phyloP scores from a whole-genome alignment of 768 basidiomycete species.

The Kwoniella heveanensis region DNA sequence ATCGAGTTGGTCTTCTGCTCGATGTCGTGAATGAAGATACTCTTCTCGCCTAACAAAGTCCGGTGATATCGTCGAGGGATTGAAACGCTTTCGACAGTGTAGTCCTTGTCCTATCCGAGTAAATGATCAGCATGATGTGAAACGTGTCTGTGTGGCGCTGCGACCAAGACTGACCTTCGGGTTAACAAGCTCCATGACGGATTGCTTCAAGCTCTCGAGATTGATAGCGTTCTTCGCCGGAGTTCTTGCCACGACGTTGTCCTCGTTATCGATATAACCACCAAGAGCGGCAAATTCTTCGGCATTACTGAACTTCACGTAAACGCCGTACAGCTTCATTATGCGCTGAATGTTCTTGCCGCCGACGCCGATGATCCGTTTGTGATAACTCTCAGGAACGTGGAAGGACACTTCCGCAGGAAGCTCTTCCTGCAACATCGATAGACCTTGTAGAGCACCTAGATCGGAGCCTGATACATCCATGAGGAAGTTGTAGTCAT shows the following conservation, averaged over 20 bases:
- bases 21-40: constrained; percentile 95
- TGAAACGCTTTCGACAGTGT: constrained; percentile 85
- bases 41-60: constrained; percentile 90
- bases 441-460: constrained; percentile 83
- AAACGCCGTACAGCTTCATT: constrained; percentile 99
- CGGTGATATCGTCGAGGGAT: constrained; percentile 95
- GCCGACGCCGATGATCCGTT: constrained; percentile 97
- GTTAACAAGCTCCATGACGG: constrained; percentile 96
- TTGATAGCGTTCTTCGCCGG: constrained; percentile 97
- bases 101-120: constrained; percentile 84
- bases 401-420: constrained; percentile 98
- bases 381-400: constrained; percentile 96
- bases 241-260: constrained; percentile 97
- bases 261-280: constrained; percentile 94
- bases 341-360: constrained; percentile 97
- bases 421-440: constrained; percentile 91
- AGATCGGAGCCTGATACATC: constrained; percentile 82
- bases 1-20: constrained; percentile 93
- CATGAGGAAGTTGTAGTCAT: constrained; percentile 84
- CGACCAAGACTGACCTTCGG: constrained; percentile 70
- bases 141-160: constrained; percentile 7
- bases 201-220: constrained; percentile 89
- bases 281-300: constrained; percentile 94
- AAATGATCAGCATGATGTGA: constrained; percentile 4
- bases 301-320: constrained; percentile 97